Conservation (phyloP, 306 rosid genomes). For the Sesbania bispinosa region DNA sequence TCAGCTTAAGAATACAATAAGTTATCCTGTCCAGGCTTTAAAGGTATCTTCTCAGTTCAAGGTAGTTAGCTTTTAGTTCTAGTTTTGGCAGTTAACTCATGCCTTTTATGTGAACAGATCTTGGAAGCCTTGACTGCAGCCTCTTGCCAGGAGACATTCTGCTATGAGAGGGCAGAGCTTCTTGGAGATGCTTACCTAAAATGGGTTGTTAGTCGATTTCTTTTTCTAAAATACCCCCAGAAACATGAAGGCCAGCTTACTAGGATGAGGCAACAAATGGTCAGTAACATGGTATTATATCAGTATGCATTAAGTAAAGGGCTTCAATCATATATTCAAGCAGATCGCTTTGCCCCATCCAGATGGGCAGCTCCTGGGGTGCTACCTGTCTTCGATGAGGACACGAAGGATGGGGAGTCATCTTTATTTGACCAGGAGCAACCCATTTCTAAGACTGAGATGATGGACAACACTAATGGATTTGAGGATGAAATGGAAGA, state of each 20-base stretch:
- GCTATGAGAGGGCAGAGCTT: conserved; percentile 99
- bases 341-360: conserved; percentile 97
- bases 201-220: conserved; percentile 97
- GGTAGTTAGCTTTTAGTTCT: conserved; percentile 21
- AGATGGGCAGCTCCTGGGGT: conserved; percentile 99
- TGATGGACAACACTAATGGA: conserved; percentile 34
- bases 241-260: conserved; percentile 99
- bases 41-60: conserved; percentile 53
- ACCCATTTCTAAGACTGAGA: conserved; percentile 36
- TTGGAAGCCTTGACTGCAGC: conserved; percentile 99
- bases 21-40: conserved; percentile 62
- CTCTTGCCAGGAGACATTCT: conserved; percentile 99
- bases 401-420: conserved; percentile 78
- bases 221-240: conserved; percentile 92
- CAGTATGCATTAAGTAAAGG: conserved; percentile 80
- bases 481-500: conserved; percentile 85
- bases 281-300: conserved; percentile 92
- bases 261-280: conserved; percentile 99
- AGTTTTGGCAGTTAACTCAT: conserved; percentile 20
- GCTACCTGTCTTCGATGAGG: conserved; percentile 91
- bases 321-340: conserved; percentile 94
- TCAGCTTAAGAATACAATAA: conserved; percentile 72
- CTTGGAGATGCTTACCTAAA: conserved; percentile 98
- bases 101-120: conserved; percentile 53
- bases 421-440: conserved; percentile 71